These are phyloP conservation scores for Bombardia bombarda DNA, from an alignment of 495 filamentous ascomycete species.

Conservation along the genomic window DNA sequence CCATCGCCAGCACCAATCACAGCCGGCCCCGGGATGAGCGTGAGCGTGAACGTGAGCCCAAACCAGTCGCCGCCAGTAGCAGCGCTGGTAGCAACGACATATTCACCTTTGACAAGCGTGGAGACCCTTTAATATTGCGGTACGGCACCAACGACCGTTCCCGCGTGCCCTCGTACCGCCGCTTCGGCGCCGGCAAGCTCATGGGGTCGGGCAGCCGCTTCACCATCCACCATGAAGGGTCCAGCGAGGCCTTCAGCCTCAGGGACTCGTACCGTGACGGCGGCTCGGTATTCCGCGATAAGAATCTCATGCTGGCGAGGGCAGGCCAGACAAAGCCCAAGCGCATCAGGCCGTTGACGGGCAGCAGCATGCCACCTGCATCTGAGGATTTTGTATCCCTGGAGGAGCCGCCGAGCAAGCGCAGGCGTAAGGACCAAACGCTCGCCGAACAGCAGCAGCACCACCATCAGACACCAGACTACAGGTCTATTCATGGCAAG, in stretches of 20 bases:
- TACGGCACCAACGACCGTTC: conserved; percentile 36
- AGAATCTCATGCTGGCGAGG: conserved; percentile 25
- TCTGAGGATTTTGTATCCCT: conserved; percentile 33
- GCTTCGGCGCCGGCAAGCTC: conserved; percentile 30
- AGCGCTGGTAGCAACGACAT: neutral
- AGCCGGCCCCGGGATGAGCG: too few relatives aligned
- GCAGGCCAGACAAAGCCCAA: conserved; percentile 16
- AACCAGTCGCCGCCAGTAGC: too few relatives aligned
- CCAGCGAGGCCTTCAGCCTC: conserved; percentile 30
- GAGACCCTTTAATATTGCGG: conserved; percentile 34
- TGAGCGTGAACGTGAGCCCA: too few relatives aligned
- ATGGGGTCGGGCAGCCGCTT: conserved; percentile 31
- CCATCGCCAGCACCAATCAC: neutral
- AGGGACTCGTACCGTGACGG: conserved; percentile 12
- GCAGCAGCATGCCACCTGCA: neutral
- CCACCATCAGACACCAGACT: conserved; percentile 35
- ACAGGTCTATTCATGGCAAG: conserved; percentile 64
- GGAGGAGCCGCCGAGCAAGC: conserved; percentile 26
- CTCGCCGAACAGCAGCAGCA: conserved; percentile 35
- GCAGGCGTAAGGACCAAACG: conserved; percentile 23
- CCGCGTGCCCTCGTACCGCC: conserved; percentile 32
- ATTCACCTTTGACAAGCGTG: conserved; percentile 34
- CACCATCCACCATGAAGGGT: conserved; percentile 24
- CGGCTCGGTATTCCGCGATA: conserved; percentile 32
- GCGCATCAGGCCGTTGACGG: conserved; percentile 15